Conservation (phyloP, 2,329 filamentous ascomycete genomes). For the Neonectria magnoliae region DNA sequence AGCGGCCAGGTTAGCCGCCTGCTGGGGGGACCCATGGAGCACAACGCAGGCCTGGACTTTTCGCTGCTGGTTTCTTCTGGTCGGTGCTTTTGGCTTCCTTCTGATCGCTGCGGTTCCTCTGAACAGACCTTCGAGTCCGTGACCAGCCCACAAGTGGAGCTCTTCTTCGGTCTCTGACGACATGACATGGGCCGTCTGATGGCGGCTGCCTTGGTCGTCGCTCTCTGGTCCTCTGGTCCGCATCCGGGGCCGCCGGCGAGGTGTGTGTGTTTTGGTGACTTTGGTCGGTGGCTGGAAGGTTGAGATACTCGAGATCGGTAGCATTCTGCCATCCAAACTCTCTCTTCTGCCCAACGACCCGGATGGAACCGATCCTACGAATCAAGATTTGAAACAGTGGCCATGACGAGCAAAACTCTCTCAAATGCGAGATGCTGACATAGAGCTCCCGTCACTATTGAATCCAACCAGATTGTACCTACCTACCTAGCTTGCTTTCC, state of each 20-base stretch:
- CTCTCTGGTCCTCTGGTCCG: constrained; percentile 6
- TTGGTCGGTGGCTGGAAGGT: neutral
- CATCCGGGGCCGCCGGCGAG: constrained; percentile 5
- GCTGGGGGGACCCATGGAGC: neutral
- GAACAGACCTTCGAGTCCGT: neutral
- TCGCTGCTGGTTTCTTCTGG: neutral
- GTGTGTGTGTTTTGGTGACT: neutral
- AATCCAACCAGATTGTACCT: neutral
- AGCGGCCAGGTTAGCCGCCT: neutral
- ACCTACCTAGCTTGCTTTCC: neutral
- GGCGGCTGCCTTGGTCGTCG: constrained; percentile 1
- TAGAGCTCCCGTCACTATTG: neutral
- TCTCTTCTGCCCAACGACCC: neutral
- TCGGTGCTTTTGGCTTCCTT: neutral
- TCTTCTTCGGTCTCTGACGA: constrained; percentile 8
- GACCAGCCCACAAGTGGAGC: constrained; percentile 10
- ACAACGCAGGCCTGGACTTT: neutral
- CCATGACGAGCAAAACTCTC: neutral
- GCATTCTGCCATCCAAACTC: neutral
- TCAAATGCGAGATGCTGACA: neutral
- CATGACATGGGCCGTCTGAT: constrained; percentile 10
- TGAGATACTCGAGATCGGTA: neutral
- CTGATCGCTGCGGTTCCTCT: constrained; percentile 6
- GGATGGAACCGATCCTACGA: neutral
- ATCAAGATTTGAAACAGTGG: neutral